Evolutionary conservation across 345 rosid species (phyloP).

Genomic region (Euphorbia tirucalli): DNA sequence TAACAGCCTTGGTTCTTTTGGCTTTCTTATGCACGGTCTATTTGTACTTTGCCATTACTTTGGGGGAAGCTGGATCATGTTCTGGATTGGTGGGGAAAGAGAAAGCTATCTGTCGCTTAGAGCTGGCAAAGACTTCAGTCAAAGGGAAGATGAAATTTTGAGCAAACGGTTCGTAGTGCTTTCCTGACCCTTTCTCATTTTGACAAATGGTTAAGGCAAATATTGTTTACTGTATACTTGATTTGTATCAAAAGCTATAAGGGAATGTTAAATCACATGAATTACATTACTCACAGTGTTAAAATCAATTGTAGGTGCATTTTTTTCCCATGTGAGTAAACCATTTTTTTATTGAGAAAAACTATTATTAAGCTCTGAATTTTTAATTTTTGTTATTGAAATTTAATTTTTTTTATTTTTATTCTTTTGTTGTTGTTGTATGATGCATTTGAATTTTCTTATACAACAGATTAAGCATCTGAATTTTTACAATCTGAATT

Average conservation of each 20-base stretch:
- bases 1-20: conserved; percentile 75
- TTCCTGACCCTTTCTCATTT: neutral
- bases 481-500: neutral
- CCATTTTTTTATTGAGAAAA: neutral
- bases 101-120: conserved; percentile 58
- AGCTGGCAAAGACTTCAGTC: conserved; percentile 39
- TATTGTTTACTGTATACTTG: conserved; percentile 3
- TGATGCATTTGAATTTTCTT: too few species aligned
- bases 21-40: conserved; percentile 80
- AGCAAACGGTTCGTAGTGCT: conserved; percentile 6
- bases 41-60: conserved; percentile 85
- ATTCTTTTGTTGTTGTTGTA: neutral
- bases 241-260: neutral
- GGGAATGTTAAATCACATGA: conserved; percentile 6
- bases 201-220: neutral
- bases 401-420: neutral
- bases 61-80: conserved; percentile 63
- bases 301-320: neutral
- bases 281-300: neutral
- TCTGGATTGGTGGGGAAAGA: conserved; percentile 58
- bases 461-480: neutral
- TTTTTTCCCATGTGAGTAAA: neutral
- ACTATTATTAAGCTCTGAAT: neutral
- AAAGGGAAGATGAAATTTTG: conserved; percentile 29
- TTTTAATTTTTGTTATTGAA: neutral